These are phyloP conservation scores for Ormosia semicastrata DNA, from an alignment of 306 rosid species.

Conservation along the genomic window DNA sequence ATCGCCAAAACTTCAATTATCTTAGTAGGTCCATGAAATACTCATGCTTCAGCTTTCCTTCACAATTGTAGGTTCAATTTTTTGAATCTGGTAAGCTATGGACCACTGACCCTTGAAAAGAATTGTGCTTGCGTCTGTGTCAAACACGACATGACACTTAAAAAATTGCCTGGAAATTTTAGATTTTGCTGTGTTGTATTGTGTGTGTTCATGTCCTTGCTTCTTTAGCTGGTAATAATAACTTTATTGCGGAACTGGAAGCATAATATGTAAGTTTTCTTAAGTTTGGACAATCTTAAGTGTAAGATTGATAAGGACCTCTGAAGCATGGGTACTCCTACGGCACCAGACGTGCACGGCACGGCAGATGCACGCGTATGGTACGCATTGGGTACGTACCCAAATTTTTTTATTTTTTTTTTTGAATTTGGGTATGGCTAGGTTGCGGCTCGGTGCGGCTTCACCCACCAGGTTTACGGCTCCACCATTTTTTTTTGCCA, in stretches of 20 bases:
- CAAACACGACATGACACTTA: background rate
- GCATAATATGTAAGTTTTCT: no score
- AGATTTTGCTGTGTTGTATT: background rate
- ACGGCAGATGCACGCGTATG: no score
- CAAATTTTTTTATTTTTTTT: no score
- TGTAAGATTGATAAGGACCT: no score
- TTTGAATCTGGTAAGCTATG: background rate
- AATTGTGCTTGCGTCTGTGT: background rate
- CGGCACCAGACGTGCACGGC: no score
- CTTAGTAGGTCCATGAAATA: background rate
- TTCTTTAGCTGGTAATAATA: background rate
- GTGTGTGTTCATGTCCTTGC: background rate
- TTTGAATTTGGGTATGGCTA: no score
- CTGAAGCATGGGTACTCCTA: no score
- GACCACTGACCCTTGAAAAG: background rate
- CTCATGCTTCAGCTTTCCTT: background rate
- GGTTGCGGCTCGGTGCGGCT: no score
- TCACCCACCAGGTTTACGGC: no score
- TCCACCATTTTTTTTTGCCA: no score
- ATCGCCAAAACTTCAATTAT: background rate
- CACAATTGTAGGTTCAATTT: background rate
- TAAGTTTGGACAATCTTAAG: no score
- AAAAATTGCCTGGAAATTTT: background rate
- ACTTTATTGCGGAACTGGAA: background rate
- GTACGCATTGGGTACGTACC: no score